A percentile compares a stretch with the other conserved stretches of the same genome.
Evolutionary conservation across 176 grass and related monocot genomes (phyloP).

Genomic region (Triticum turgidum): DNA sequence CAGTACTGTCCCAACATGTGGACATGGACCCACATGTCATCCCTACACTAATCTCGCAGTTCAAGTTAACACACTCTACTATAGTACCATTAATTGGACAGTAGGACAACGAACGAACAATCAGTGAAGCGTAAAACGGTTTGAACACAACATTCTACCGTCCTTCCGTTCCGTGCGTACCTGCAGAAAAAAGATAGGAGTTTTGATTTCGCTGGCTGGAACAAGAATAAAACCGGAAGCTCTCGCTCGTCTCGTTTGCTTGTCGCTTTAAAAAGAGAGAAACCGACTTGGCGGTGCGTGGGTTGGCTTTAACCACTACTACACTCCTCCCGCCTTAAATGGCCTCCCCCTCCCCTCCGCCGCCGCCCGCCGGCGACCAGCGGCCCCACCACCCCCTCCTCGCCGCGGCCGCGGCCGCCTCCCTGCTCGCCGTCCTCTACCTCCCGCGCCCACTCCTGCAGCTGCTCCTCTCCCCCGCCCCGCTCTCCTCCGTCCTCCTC

Average conservation of each 20-base stretch:
- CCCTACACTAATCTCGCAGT: neutral
- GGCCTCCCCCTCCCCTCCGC: slow-evolving; percentile 23
- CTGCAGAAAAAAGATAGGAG: neutral
- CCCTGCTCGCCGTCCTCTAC: slow-evolving; percentile 71
- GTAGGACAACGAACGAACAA: neutral
- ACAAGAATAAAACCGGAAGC: neutral
- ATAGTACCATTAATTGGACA: neutral
- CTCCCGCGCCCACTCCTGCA: slow-evolving; percentile 58
- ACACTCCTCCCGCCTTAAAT: slow-evolving; percentile 48
- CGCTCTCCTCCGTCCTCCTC: slow-evolving; percentile 60
- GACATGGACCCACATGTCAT: neutral
- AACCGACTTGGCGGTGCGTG: neutral
- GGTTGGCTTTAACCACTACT: slow-evolving; percentile 18
- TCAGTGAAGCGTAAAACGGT: neutral
- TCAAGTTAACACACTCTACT: neutral
- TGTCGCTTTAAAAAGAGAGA: neutral
- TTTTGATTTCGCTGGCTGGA: neutral
- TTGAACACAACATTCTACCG: neutral
- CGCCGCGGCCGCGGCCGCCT: slow-evolving; percentile 36
- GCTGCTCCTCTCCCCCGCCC: slow-evolving; percentile 56
- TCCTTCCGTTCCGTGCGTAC: neutral
- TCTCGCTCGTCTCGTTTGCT: neutral
- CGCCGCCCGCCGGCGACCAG: neutral
- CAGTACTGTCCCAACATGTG: neutral
- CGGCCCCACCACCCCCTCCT: slow-evolving; percentile 47